phyloP scores from a whole-genome alignment of 1,284 basidiomycete genomes.

The Omphalotus olearius region DNA sequence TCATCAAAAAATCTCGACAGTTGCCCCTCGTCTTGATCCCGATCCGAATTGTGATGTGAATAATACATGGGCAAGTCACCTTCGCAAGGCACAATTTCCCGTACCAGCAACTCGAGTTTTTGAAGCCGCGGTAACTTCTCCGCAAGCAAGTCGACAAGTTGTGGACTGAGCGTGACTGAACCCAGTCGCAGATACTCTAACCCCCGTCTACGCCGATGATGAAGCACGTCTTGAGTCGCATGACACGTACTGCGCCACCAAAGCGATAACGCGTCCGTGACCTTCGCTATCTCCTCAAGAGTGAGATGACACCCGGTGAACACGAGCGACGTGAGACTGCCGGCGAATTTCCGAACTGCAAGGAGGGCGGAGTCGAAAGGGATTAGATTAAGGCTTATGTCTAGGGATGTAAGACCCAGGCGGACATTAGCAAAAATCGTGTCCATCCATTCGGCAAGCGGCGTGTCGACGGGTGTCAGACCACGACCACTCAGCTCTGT shows the following conservation, averaged over 20 bases:
- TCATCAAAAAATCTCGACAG: constrained; percentile 12
- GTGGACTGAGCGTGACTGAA: constrained; percentile 7
- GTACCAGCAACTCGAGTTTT: constrained; percentile 6
- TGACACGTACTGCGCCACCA: background rate
- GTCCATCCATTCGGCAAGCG: constrained; percentile 5
- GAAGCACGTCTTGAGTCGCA: background rate
- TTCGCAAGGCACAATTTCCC: constrained; percentile 5
- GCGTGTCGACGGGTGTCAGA: constrained; percentile 27
- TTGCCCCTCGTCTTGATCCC: constrained; percentile 17
- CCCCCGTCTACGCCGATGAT: background rate
- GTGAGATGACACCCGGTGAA: constrained; percentile 9
- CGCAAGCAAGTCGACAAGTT: constrained; percentile 11
- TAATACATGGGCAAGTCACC: constrained; percentile 12
- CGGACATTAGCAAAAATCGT: constrained; percentile 4
- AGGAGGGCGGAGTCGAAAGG: constrained; percentile 2
- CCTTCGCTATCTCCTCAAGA: constrained; percentile 3
- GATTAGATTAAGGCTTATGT: constrained; percentile 6
- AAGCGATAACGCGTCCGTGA: background rate
- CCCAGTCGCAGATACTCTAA: constrained; percentile 7
- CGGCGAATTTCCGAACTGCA: constrained; percentile 15
- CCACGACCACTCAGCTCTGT: constrained; percentile 12
- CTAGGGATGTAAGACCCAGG: background rate
- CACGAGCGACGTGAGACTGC: constrained; percentile 5
- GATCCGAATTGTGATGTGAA: constrained; percentile 16
- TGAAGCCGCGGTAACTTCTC: constrained; percentile 1